Evolutionary conservation across 768 basidiomycete genomes (phyloP), one percentile per base, ranked within the genome.

Genomic region (Agaricus blazei): DNA sequence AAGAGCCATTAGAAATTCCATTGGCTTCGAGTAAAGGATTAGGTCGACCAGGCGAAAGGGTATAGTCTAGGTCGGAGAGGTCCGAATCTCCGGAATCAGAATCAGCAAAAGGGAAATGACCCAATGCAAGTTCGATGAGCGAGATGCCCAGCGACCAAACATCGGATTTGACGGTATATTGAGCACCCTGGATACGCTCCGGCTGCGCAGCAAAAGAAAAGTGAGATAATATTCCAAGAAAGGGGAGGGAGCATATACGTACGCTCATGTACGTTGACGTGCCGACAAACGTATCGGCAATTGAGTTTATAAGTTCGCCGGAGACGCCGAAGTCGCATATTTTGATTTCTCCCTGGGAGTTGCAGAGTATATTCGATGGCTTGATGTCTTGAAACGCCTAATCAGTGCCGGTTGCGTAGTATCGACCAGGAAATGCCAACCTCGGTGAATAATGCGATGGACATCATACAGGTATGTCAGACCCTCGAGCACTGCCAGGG

Each of bases 201-300:
- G 97, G 97, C 97, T 99, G 70, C 52, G 34, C 8, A 42, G 8
- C 14, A 47, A 58, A 57, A 52, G 48, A 53, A 53, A 58, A 59
- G 50, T 54, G 40, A 43, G 54, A 26, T n/a, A 31, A 59, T 55
- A 45, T 51, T 49, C 48, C 45, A 64, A 56, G 27, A 34, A 59
- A 15, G 49, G 28, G 44, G 45, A n/a, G n/a, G 42, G 34, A 41
- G 51, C 19, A 44, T 23, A 54, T 45, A 82, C 87, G 66, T 71
- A 98, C 97, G 63, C 97, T 98, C 96, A 98, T 99, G 69, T 99
- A 99, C 3, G 95, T 98, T 59, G 91, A 94, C 12, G 97, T 99
- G 28, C 97, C 96, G 38, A 99, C 97, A 67, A 98, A 99, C 0
- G 97, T 98, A 72, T 98, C 95, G 37, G 97, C 97, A 59, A 98